Evolutionary conservation across 805 yeast species (phyloP).

Genomic region (Hanseniaspora taiwanica): DNA sequence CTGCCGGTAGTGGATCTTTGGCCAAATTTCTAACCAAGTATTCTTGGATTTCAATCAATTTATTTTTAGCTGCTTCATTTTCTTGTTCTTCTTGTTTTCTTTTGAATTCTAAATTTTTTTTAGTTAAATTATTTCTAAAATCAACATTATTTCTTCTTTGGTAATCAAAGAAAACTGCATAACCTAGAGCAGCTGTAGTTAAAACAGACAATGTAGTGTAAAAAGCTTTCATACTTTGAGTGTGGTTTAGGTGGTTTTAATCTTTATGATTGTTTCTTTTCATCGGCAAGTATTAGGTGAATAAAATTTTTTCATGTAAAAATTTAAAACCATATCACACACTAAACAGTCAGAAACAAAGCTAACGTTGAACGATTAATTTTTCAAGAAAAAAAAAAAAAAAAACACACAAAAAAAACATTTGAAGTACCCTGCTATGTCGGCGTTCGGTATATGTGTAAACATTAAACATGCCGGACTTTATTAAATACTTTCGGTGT

Average conservation of each 20-base stretch:
- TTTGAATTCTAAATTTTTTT: slow-evolving; percentile 43
- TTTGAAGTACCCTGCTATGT: too few species aligned
- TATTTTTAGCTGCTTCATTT: slow-evolving; percentile 40
- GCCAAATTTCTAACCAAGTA: slow-evolving; percentile 52
- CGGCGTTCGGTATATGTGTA: too few species aligned
- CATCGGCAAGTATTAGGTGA: neutral
- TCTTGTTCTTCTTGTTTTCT: slow-evolving; percentile 30
- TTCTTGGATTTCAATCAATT: slow-evolving; percentile 44
- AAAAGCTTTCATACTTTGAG: slow-evolving; percentile 7
- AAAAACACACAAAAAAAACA: neutral
- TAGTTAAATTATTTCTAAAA: slow-evolving; percentile 67
- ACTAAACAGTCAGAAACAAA: too few species aligned
- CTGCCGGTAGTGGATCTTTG: slow-evolving; percentile 65
- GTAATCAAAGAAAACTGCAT: slow-evolving; percentile 85
- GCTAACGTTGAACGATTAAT: too few species aligned
- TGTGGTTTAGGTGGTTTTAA: neutral
- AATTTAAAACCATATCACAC: too few species aligned
- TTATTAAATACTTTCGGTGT: too few species aligned
- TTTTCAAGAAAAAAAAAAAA: neutral
- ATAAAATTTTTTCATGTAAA: neutral
- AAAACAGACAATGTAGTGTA: slow-evolving; percentile 30
- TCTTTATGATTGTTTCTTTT: neutral
- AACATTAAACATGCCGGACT: too few species aligned
- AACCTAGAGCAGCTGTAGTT: slow-evolving; percentile 49
- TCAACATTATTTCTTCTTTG: slow-evolving; percentile 70